phyloP scores from a whole-genome alignment of 768 basidiomycete species.

The Trametes gibbosa region DNA sequence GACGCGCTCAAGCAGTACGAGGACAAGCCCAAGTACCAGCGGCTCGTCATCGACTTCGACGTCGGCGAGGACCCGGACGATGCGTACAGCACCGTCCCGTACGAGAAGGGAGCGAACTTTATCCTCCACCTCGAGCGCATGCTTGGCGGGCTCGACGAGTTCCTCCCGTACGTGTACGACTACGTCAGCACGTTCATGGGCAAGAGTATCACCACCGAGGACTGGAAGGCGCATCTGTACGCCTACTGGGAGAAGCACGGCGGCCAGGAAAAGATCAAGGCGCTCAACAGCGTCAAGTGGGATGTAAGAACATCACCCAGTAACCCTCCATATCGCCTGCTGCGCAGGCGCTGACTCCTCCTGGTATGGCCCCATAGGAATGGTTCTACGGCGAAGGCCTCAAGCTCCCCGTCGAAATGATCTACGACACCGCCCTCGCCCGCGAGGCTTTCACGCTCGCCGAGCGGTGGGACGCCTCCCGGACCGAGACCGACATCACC shows the following conservation, averaged over 20 bases:
- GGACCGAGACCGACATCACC: slow-evolving; percentile 42
- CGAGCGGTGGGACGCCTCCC: slow-evolving; percentile 66
- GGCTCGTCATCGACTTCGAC: slow-evolving; percentile 74
- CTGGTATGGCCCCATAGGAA: slow-evolving; percentile 41
- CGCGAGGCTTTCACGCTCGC: slow-evolving; percentile 70
- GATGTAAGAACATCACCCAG: too few species aligned
- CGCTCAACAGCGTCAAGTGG: slow-evolving; percentile 74
- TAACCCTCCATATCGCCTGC: too few species aligned
- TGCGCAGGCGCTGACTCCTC: background rate
- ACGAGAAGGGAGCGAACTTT: slow-evolving; percentile 89
- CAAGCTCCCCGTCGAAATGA: slow-evolving; percentile 67
- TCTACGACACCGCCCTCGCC: slow-evolving; percentile 74
- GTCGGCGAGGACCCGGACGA: slow-evolving; percentile 76
- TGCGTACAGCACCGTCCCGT: slow-evolving; percentile 72
- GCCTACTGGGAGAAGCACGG: slow-evolving; percentile 61
- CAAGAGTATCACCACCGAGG: slow-evolving; percentile 75
- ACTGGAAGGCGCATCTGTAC: slow-evolving; percentile 83
- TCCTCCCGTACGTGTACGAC: slow-evolving; percentile 80
- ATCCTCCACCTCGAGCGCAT: slow-evolving; percentile 75
- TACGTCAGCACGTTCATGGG: slow-evolving; percentile 83
- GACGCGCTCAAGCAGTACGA: slow-evolving; percentile 66
- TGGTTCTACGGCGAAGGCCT: slow-evolving; percentile 84
- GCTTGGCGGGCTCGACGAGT: slow-evolving; percentile 79
- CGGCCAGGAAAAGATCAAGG: slow-evolving; percentile 57
- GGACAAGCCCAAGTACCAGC: slow-evolving; percentile 68